Evolutionary conservation across 345 rosid genomes (phyloP), one percentile per base, ranked within the genome.

Genomic region (Clausena lansium): DNA sequence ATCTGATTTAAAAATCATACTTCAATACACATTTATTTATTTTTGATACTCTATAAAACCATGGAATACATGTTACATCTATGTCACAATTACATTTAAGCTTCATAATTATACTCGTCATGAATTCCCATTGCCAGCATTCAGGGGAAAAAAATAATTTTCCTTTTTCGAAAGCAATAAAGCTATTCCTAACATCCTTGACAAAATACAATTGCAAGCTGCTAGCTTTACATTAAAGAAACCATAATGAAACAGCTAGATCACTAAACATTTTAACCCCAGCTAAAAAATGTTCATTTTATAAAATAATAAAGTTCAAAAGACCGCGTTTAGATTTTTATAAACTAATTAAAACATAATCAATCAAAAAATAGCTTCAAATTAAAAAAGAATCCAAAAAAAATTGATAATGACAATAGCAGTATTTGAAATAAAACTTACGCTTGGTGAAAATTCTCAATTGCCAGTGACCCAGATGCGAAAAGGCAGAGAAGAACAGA

Each of bases 391-490:
- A 76, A 45, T 6, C 30, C n/a, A 13, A 22, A 27, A 24, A n/a
- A 72, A 50, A 50, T 17, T 10, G 14, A 47, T 54, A 59, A 38
- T 20, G 11, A 65, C 22, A 22, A 59, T 36, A 57, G 36, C 14
- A 39, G 39, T 10, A 64, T 58, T n/a, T 4, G 25, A 36, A 74
- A 36, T 67, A 54, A 63, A 63, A 90, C 97, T 90, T 87, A 94
- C 98, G 99, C 91, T 71, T 87, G 97, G 81, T 84, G 92, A 80
- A 90, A 84, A 76, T 83, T 77, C 58, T 89, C 93, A 69, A 89
- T 84, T 39, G 94, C 77, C 78, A 86, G 74, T 70, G 92, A 89
- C 74, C 86, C 87, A 72, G 88, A 84, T 64, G 84, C 82, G 75
- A 87, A 80, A 78, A 90, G 69, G 60, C 83, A 85, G 27, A 91